phyloP scores from a whole-genome alignment of 441 rosid species.

The Jatropha podagrica region DNA sequence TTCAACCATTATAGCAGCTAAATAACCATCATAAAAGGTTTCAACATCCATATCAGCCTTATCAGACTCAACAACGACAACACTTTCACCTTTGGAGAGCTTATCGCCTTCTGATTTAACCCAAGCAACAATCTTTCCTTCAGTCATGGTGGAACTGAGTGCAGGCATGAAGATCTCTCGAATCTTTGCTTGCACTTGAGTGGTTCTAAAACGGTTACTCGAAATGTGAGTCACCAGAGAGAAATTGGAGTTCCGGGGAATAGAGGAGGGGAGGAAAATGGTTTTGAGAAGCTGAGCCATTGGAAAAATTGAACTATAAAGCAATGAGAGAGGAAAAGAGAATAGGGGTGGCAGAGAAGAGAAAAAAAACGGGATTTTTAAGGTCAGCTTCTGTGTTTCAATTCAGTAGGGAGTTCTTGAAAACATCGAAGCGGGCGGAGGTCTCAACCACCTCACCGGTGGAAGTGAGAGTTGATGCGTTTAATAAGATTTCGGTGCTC shows the following conservation, averaged over 20 bases:
- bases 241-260: slow-evolving; percentile 24
- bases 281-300: slow-evolving; percentile 74
- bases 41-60: slow-evolving; percentile 98
- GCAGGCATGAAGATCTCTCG: slow-evolving; percentile 98
- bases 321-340: not conserved
- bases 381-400: not conserved
- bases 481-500: not conserved
- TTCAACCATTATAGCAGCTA: slow-evolving; percentile 89
- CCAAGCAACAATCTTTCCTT: slow-evolving; percentile 95
- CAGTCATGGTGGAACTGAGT: slow-evolving; percentile 92
- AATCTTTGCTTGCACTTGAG: slow-evolving; percentile 62
- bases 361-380: too few relatives aligned
- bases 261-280: slow-evolving; percentile 43
- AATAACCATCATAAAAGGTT: slow-evolving; percentile 86
- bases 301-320: not conserved
- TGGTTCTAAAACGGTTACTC: slow-evolving; percentile 20
- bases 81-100: slow-evolving; percentile 83
- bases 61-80: slow-evolving; percentile 92
- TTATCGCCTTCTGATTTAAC: slow-evolving; percentile 85
- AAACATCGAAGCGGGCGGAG: slow-evolving; percentile 71
- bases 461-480: not conserved
- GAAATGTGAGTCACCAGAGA: slow-evolving; percentile 22
- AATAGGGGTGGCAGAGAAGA: too few relatives aligned
- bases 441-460: slow-evolving; percentile 57
- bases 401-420: slow-evolving; percentile 30